A percentile compares a stretch with the other conserved stretches of the same genome.
phyloP scores from a whole-genome alignment of 441 rosid species.

The Erodium moschatum region DNA sequence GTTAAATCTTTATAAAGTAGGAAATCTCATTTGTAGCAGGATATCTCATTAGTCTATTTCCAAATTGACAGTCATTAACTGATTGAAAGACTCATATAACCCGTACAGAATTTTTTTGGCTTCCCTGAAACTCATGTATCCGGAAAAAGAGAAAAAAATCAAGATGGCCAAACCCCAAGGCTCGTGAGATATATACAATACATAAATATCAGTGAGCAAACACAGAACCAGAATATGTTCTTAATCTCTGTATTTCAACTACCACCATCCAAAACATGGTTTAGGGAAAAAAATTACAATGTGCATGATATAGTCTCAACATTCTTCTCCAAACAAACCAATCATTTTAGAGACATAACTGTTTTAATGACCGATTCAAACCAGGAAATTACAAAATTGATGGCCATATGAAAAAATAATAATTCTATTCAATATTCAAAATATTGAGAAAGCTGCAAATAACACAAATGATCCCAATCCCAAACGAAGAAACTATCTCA shows the following conservation, averaged over 20 bases:
- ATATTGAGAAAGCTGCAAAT: neutral
- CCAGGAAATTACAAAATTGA: neutral
- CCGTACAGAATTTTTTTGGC: too few relatives aligned
- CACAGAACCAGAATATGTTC: slow-evolving; percentile 34
- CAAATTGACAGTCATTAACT: too few relatives aligned
- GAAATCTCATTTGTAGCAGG: neutral
- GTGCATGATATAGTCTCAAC: neutral
- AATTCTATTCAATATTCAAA: neutral
- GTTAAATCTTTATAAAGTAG: neutral
- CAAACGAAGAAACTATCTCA: slow-evolving; percentile 3
- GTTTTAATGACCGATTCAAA: neutral
- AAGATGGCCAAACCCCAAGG: too few relatives aligned
- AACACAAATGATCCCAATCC: neutral
- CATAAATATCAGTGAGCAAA: slow-evolving; percentile 83
- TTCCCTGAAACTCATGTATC: too few relatives aligned
- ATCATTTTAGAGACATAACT: neutral
- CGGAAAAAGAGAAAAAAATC: too few relatives aligned
- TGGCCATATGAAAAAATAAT: slow-evolving; percentile 5
- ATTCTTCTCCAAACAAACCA: neutral
- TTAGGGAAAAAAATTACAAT: neutral
- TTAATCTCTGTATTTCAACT: too few relatives aligned
- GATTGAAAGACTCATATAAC: too few relatives aligned
- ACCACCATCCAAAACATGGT: neutral
- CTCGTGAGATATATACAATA: too few relatives aligned
- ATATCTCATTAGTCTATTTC: too few relatives aligned